Evolutionary conservation across 169 alveolate species (phyloP).

Genomic region (Plasmodium malariae): DNA sequence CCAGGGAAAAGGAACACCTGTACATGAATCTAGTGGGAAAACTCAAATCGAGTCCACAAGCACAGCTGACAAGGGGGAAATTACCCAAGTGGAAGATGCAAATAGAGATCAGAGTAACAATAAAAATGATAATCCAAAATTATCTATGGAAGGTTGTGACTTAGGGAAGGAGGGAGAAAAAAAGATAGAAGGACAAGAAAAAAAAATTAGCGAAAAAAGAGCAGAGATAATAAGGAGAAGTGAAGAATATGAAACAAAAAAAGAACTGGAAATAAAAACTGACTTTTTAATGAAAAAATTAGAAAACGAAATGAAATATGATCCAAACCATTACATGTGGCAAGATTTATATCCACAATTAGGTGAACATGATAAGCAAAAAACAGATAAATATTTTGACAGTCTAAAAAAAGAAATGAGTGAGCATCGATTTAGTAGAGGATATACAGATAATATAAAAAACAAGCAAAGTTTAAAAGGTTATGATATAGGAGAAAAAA

Average conservation of each 20-base stretch:
- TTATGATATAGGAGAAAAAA: constrained; percentile 69
- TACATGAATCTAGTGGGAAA: too few species aligned
- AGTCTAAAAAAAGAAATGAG: constrained; percentile 60
- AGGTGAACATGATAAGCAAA: constrained; percentile 49
- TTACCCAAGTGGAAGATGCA: neutral
- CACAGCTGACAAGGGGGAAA: neutral
- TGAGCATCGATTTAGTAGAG: constrained; percentile 71
- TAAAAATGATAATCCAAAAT: neutral
- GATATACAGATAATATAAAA: constrained; percentile 77
- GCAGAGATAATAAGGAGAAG: constrained; percentile 30
- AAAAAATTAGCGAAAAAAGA: neutral
- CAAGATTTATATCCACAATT: constrained; percentile 71
- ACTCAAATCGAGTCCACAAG: too few species aligned
- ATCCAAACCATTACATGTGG: constrained; percentile 78
- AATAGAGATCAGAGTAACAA: neutral
- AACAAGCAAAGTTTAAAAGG: constrained; percentile 75
- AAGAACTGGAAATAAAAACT: constrained; percentile 61
- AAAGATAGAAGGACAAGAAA: neutral
- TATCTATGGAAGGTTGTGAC: too few species aligned
- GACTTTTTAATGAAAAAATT: constrained; percentile 53
- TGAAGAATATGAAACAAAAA: constrained; percentile 67
- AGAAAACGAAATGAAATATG: constrained; percentile 77
- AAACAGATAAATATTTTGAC: constrained; percentile 68
- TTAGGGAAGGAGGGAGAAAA: too few species aligned
- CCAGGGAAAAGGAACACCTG: too few species aligned